Base-by-base conservation (phyloP, 225 moss, liverwort and hornwort genomes). In the Ulota crispa region DNA sequence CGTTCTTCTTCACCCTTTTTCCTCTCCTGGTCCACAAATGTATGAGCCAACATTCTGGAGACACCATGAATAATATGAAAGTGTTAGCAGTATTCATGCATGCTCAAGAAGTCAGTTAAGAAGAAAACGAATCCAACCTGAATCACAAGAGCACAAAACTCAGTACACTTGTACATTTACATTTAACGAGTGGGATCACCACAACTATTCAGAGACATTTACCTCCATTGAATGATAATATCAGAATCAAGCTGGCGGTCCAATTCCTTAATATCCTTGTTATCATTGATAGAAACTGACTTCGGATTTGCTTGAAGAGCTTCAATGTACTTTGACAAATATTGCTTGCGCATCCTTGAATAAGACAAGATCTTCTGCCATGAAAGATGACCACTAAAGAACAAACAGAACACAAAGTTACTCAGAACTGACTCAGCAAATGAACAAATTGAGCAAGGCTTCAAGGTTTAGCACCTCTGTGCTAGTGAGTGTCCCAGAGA, bases 181-280 rank as follows among this genome's bases (percentile, higher is more conserved):
- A 73, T 39, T 57, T 32, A 30, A 36, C 23, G 14, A 84, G 21
- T 60, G 31, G 68, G 19, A 34, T 41, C 31, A 70, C 16, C 36
- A 56, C 7, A 67, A 8, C 27, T 8, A 9, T 43, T 47, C 66
- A 57, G 6, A 28, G 4, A 52, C 18, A 73, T 68, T 7, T 90
- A 95, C 97, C 97, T 94, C 95, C 95, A 98, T 77, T 98, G 95
- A 54, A 98, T 86, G 70, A 98, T 95, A 28, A 95, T 89, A 59
- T 98, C 95, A 31, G 93, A 85, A 83, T 98, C 97, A 65, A 98
- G 92, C 75, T 95, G 91, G 52, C 97, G 93, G 87, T 98, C 97
- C 68, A 95, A 74, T 7, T 78, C 67, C 83, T 81, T 88, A 21
- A 98, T 89, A 23, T 82, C 86, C 47, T 93, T 82, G 77, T 92